Base-by-base conservation (phyloP, 768 basidiomycete genomes). In the Kwoniella dendrophila region DNA sequence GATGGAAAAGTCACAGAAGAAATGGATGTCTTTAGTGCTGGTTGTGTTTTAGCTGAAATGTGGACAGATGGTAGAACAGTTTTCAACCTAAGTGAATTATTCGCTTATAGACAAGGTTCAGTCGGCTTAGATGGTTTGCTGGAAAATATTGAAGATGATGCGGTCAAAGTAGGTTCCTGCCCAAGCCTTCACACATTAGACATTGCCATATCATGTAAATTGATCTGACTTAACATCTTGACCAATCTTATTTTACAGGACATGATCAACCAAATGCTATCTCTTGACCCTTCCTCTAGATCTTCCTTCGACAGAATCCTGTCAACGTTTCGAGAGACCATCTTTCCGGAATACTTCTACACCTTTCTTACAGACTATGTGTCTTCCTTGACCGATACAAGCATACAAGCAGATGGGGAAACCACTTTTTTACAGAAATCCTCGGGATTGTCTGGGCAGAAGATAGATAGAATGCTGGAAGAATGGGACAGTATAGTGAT, bases 11-110 rank as follows among this genome's bases (percentile, higher is more conserved):
- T 97, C 26, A 94, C 92, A 0, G 92, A 99, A 79, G 84, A 89
- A 3, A 99, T 99, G 96, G 96, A 99, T 76, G 89, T 93, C 52
- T 99, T 98, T 73, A 92, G 92, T 66, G 85, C 85, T 0, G 96
- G 96, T 24, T 97, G 95, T 76, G 93, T 97, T 14, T 85, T 98
- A 34, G 92, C 93, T 0, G 96, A 99, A 79, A 83, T 99, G 64
- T 98, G 96, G 81, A 82, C 93, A 62, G 96, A 99, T 74, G 96
- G 96, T 1, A 87, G 90, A 0, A 90, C 90, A 2, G 83, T 96
- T 54, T 98, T 98, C 81, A 92, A 90, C 0, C 83, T 99, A 50
- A 92, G 91, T 76, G 94, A 97, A 74, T 81, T 99, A 58, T 97
- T 90, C 84, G 92, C 93, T 78, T 99, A 94, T 72, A 81, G 92